Percentiles rank a stretch among this genome's conserved stretches.
Conservation (phyloP, 2,329 filamentous ascomycete species). For the Alternaria arbusti region DNA sequence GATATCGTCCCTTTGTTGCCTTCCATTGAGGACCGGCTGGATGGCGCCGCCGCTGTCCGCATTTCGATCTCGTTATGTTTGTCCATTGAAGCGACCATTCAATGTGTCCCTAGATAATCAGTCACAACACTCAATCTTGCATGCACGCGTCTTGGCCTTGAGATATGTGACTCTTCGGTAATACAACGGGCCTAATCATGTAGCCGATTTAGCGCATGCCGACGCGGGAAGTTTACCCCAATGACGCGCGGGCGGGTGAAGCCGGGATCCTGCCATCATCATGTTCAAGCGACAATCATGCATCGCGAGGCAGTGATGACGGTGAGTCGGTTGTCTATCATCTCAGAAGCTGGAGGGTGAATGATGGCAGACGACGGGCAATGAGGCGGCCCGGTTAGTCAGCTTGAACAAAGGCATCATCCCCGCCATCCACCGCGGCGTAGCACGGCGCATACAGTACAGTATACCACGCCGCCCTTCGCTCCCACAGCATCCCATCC, state of each 20-base stretch:
- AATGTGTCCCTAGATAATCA: background rate
- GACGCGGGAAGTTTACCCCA: background rate
- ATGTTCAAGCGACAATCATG: background rate
- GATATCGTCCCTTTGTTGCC: background rate
- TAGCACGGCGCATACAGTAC: background rate
- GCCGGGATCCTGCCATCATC: background rate
- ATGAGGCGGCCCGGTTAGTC: background rate
- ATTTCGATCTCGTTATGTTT: background rate
- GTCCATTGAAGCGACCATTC: background rate
- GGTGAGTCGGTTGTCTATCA: background rate
- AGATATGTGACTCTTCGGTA: slow-evolving; percentile 3
- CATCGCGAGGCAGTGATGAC: background rate
- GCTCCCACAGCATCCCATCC: background rate
- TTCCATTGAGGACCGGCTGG: background rate
- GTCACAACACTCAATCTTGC: background rate
- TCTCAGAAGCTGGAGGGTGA: too few species aligned
- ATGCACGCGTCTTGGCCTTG: background rate
- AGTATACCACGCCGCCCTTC: background rate
- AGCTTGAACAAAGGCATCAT: background rate
- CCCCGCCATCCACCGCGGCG: background rate
- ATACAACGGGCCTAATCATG: slow-evolving; percentile 10
- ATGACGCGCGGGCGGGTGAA: slow-evolving; percentile 1
- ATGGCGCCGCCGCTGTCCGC: background rate
- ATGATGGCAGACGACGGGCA: too few species aligned
- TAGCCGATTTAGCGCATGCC: slow-evolving; percentile 5